Evolutionary conservation across 2,329 filamentous ascomycete genomes (phyloP).

Genomic region (Cladosporium velox): DNA sequence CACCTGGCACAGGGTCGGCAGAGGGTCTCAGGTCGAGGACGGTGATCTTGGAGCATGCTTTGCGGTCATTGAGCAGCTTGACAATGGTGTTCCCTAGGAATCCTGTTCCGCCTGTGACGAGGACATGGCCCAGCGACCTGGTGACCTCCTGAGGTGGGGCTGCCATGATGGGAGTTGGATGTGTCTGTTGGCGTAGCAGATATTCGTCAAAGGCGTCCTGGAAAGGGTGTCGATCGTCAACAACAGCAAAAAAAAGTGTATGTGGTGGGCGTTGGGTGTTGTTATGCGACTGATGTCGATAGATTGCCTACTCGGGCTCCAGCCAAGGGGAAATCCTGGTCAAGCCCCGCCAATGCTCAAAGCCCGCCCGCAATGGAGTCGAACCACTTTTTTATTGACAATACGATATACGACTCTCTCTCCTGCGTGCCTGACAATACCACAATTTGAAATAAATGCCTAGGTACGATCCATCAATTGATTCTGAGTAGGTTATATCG

Average conservation of each 20-base stretch:
- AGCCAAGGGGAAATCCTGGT: slow-evolving; percentile 9
- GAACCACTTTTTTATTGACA: slow-evolving; percentile 1
- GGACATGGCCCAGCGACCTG: slow-evolving; percentile 46
- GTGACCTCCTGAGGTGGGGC: slow-evolving; percentile 13
- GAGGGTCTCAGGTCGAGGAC: slow-evolving; percentile 51
- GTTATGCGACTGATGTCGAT: background rate
- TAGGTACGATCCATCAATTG: too few species aligned
- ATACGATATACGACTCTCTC: background rate
- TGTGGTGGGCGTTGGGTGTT: background rate
- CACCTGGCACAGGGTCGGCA: slow-evolving; percentile 43
- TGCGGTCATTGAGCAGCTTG: slow-evolving; percentile 44
- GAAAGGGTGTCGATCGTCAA: background rate
- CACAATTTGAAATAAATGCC: background rate
- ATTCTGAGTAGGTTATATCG: background rate
- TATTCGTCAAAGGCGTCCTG: background rate
- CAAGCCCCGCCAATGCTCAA: background rate
- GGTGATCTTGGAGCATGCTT: slow-evolving; percentile 47
- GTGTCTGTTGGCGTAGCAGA: background rate
- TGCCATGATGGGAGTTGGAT: background rate
- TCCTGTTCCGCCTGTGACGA: slow-evolving; percentile 54
- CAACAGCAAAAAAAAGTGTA: background rate
- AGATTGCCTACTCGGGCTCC: background rate
- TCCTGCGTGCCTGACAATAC: background rate
- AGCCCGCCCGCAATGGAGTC: background rate
- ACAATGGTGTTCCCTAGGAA: slow-evolving; percentile 56